Percentiles rank a stretch among this genome's conserved stretches.
These are phyloP conservation scores for Chytriomyces hyalinus DNA, from an alignment of 192 early-diverging fungal genomes.

Conservation along the genomic window DNA sequence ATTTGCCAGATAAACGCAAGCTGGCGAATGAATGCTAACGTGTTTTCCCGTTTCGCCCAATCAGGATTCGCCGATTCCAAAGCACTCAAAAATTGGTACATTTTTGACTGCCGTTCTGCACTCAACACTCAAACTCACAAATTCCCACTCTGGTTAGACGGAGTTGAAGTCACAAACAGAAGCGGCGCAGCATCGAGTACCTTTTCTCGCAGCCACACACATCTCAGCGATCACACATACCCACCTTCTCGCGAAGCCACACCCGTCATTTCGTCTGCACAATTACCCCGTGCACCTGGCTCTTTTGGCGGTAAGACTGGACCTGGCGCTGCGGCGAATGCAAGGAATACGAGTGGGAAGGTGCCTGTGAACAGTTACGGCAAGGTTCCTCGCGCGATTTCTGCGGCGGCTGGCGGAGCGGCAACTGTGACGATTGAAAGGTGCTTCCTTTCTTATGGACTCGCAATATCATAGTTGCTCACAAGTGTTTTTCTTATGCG, in stretches of 20 bases:
- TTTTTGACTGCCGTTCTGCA: not conserved
- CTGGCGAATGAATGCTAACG: not conserved
- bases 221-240: not conserved
- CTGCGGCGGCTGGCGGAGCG: not conserved
- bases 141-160: not conserved
- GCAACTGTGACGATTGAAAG: conserved; percentile 1
- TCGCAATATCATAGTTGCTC: not conserved
- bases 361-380: conserved; percentile 22
- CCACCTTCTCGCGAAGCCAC: conserved; percentile 3
- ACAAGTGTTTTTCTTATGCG: not conserved
- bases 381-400: conserved; percentile 23
- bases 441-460: not conserved
- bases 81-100: conserved; percentile 8
- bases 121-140: not conserved
- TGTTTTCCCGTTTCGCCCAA: conserved; percentile 4
- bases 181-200: not conserved
- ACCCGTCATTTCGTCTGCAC: not conserved
- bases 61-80: not conserved
- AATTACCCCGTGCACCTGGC: not conserved
- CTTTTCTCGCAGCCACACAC: not conserved
- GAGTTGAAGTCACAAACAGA: not conserved
- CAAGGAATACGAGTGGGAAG: conserved; percentile 6
- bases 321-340: conserved; percentile 7
- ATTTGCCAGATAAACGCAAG: not conserved
- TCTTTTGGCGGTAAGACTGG: conserved; percentile 35